Evolutionary conservation across 2,329 filamentous ascomycete genomes (phyloP).

Genomic region (Colletotrichum zoysiae): DNA sequence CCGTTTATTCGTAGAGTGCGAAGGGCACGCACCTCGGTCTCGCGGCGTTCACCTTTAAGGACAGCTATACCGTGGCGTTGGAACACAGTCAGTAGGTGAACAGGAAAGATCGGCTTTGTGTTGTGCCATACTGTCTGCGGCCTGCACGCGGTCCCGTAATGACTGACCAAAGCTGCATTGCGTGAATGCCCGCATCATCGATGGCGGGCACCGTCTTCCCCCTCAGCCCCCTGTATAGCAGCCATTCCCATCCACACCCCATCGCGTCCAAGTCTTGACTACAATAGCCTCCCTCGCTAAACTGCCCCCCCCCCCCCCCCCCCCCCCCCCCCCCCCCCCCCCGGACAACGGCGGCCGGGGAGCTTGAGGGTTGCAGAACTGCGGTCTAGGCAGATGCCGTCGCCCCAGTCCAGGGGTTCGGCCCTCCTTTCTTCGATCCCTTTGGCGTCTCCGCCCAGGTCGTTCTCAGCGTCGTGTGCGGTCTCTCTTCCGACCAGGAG

Average conservation of each 20-base stretch:
- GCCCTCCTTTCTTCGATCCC: too few relatives aligned
- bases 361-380: too few relatives aligned
- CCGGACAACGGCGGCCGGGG: too few relatives aligned
- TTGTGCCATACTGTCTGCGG: not conserved
- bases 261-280: constrained; percentile 14
- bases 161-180: not conserved
- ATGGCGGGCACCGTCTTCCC: not conserved
- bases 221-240: not conserved
- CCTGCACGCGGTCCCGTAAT: not conserved
- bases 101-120: not conserved
- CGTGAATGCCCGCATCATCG: not conserved
- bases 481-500: too few relatives aligned
- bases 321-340: not conserved
- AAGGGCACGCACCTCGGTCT: not conserved
- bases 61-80: not conserved
- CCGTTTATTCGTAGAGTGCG: not conserved
- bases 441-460: too few relatives aligned
- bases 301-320: not conserved
- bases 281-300: constrained; percentile 24
- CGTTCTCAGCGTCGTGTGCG: too few relatives aligned
- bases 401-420: too few relatives aligned
- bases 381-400: too few relatives aligned
- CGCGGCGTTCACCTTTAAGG: not conserved
- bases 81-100: too few relatives aligned
- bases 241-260: too few relatives aligned